Evolutionary conservation across 202 grass and related monocot genomes (phyloP), one percentile per base, ranked within the genome.

Genomic region (Brachypodium distachyon): DNA sequence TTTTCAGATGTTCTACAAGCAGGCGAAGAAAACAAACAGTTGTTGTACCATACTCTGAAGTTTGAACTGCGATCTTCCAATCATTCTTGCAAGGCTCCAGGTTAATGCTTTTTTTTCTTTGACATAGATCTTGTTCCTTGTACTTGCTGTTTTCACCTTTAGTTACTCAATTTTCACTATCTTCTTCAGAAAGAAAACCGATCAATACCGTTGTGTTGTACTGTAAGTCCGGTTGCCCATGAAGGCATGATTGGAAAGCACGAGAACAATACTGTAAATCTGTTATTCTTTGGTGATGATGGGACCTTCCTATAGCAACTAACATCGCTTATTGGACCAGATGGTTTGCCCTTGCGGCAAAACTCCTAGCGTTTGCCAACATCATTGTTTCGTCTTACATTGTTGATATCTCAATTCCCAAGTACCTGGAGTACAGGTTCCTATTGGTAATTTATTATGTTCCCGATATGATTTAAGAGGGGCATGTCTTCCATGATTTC

Each of bases 1-100:
- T 72, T 63, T 80, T 61, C 86, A 97, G 94, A 97, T 97, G 94
- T 97, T 97, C 73, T 97, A 97, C 77, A 97, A 97, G 82, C 89
- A 97, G 40, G 89, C 94, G 27, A 97, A 92, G 89, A 97, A 97
- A 85, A 94, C 94, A 76, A 97, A 97, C 73, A 81, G 82, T 22
- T 98, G 91, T 72, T 98, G 95, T 86, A 88, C 95, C 22, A 84
- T 97, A 77, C 90, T 97, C 19, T 91, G 69, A 85, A 74, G 79
- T 92, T 55, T 87, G 60, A 77, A 43, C 34, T 65, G 1, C 0
- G 25, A 28, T 18, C 26, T 41, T 67, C 47, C 1, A 29, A 10
- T 41, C 72, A 12, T 28, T 40, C 42, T 66, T 90, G 66, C 68
- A 83, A 88, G 70, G 31, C 55, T 53, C 26, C 43, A 86, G 69